These are phyloP conservation scores for Teunomyces kruisii DNA, from an alignment of 805 yeast species.

Conservation along the genomic window DNA sequence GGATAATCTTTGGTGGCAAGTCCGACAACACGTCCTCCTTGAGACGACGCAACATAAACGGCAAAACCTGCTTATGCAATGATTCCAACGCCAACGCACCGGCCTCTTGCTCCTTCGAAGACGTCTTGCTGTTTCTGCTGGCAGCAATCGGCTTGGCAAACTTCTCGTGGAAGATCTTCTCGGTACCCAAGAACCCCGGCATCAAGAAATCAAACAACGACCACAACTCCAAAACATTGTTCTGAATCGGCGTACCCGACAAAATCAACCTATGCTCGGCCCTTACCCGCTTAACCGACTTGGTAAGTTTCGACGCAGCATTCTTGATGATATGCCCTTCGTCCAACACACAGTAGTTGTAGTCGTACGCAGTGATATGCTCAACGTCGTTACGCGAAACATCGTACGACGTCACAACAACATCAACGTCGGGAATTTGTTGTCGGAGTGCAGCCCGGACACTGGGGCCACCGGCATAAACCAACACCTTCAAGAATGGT, in stretches of 20 bases:
- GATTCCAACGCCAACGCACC: slow-evolving; percentile 97
- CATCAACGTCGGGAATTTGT: slow-evolving; percentile 61
- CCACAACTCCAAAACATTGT: slow-evolving; percentile 95
- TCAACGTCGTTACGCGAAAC: slow-evolving; percentile 91
- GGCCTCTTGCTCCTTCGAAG: slow-evolving; percentile 92
- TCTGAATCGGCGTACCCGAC: slow-evolving; percentile 98
- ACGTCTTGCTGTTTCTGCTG: slow-evolving; percentile 81
- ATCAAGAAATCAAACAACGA: slow-evolving; percentile 94
- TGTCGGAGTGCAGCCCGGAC: slow-evolving; percentile 57
- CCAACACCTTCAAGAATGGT: slow-evolving; percentile 77
- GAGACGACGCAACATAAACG: slow-evolving; percentile 92
- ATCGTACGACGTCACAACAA: slow-evolving; percentile 93
- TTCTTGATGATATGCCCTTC: slow-evolving; percentile 98
- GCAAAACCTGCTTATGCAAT: slow-evolving; percentile 92
- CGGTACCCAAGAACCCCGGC: slow-evolving; percentile 98
- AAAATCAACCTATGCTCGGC: slow-evolving; percentile 90
- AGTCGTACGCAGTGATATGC: slow-evolving; percentile 57
- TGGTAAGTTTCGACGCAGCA: slow-evolving; percentile 81
- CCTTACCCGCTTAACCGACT: slow-evolving; percentile 75
- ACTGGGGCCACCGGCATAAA: slow-evolving; percentile 92
- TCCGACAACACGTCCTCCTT: slow-evolving; percentile 96
- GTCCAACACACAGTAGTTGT: slow-evolving; percentile 92
- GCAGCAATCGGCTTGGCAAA: slow-evolving; percentile 98
- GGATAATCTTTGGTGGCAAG: slow-evolving; percentile 96
- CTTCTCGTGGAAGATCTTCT: slow-evolving; percentile 87